Evolutionary conservation across 2,329 filamentous ascomycete genomes (phyloP).

Genomic region (Purpureocillium lavendulum): DNA sequence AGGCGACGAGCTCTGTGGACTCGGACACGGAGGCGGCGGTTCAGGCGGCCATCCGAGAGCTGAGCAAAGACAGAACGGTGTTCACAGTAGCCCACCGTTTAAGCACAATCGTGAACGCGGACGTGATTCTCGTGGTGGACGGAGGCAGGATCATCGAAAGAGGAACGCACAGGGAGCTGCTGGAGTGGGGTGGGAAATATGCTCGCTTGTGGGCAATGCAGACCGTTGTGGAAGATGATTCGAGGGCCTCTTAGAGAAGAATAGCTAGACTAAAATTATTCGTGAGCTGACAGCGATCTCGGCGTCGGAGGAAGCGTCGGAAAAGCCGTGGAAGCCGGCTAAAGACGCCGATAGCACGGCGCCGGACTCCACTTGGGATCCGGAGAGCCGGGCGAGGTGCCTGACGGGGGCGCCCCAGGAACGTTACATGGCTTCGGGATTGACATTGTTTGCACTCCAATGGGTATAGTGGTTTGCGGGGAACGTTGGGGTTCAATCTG

Average conservation of each 20-base stretch:
- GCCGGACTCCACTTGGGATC: neutral
- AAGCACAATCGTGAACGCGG: slow-evolving; percentile 33
- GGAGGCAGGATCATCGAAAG: slow-evolving; percentile 41
- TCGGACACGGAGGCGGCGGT: slow-evolving; percentile 35
- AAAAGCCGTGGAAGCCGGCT: too few relatives aligned
- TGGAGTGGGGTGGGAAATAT: slow-evolving; percentile 40
- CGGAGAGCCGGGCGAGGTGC: too few relatives aligned
- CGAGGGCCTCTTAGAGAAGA: too few relatives aligned
- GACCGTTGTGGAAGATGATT: neutral
- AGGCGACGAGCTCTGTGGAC: slow-evolving; percentile 42
- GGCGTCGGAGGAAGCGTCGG: too few relatives aligned
- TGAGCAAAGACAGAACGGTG: slow-evolving; percentile 40
- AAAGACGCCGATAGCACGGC: too few relatives aligned
- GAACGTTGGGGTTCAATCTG: too few relatives aligned
- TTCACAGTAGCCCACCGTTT: slow-evolving; percentile 40
- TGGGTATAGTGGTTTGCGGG: too few relatives aligned
- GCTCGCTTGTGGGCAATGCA: slow-evolving; percentile 43
- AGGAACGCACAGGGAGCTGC: slow-evolving; percentile 40
- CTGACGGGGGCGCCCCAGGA: too few relatives aligned
- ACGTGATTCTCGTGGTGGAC: slow-evolving; percentile 44
- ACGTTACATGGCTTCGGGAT: too few relatives aligned
- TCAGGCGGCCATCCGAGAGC: slow-evolving; percentile 33
- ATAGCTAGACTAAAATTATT: too few relatives aligned
- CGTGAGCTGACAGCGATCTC: too few relatives aligned
- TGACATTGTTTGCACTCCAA: too few relatives aligned